phyloP scores from a whole-genome alignment of 75 land plant species.

The Pseudotsuga menziesii region DNA sequence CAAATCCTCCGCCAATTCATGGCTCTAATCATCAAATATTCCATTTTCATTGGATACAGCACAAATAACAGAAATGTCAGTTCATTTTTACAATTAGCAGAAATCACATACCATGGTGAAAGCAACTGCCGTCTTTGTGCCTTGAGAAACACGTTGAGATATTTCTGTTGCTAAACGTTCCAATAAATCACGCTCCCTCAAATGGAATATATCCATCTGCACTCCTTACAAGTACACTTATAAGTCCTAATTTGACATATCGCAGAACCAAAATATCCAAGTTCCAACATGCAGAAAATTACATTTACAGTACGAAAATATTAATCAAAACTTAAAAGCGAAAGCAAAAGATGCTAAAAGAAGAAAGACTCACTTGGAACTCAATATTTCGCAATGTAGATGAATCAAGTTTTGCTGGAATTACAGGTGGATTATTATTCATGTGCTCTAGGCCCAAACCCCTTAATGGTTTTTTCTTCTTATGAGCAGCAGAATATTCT shows the following conservation, averaged over 20 bases:
- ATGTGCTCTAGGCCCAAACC: slow-evolving; percentile 84
- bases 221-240: not conserved
- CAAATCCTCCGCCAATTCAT: slow-evolving; percentile 83
- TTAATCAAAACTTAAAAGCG: too few species aligned
- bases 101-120: slow-evolving; percentile 37
- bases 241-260: not conserved
- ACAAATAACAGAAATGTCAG: not conserved
- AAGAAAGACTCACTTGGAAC: slow-evolving; percentile 46
- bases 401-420: slow-evolving; percentile 47
- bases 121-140: slow-evolving; percentile 60
- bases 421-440: slow-evolving; percentile 61
- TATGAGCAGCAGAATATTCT: slow-evolving; percentile 50
- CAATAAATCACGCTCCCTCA: slow-evolving; percentile 82
- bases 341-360: not conserved
- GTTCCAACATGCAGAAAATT: too few species aligned
- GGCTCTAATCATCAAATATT: slow-evolving; percentile 45
- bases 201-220: slow-evolving; percentile 66
- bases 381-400: slow-evolving; percentile 38
- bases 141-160: slow-evolving; percentile 38
- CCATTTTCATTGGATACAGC: not conserved
- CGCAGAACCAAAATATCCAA: too few species aligned
- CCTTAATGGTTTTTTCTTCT: slow-evolving; percentile 54
- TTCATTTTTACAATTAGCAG: too few species aligned
- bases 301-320: not conserved
- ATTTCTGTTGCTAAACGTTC: slow-evolving; percentile 58